Base-by-base conservation (phyloP, 768 basidiomycete species). In the Leccinum aurantiacum region DNA sequence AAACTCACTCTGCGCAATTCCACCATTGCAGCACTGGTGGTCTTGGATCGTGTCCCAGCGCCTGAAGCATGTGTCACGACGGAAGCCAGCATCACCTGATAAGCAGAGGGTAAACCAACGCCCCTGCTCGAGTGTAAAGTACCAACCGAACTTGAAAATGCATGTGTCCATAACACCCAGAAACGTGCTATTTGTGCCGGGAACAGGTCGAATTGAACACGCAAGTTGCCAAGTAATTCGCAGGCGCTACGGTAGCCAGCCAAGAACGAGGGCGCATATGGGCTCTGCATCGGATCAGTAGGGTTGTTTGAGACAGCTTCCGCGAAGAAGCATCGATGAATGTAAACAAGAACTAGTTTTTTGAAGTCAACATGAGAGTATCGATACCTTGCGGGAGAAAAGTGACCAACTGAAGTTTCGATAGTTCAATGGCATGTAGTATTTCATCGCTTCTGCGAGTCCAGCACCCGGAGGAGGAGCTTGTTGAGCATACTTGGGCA, bases 291-390 rank as follows among this genome's bases (percentile, higher is more conserved):
- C 24, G 90, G 90, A 70, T 90, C 84, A 6, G 74, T 71, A 5
- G 90, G 84, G 59, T 82, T 81, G 54, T 82, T 87, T 24, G 80
- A 78, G 37, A 91, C 79, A 3, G 88, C 89, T 67, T 89, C 85
- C 4, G 88, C 86, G 64, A 91, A 89, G 77, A 88, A 90, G 64
- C 86, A 85, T 15, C 89, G 86, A 69, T 90, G 88, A 53, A 90
- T 81, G 67, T 89, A 89, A 9, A 90, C 74, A 33, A 90, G 76
- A n/a, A 86, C 88, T 90, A 58, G 2, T 4, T 29, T 4, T 38
- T 48, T 29, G 24, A 54, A 29, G 31, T 53, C 25, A 35, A 48
- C 22, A 10, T 13, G 44, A 46, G 24, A 22, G 17, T 22, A 31
- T 8, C 27, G 10, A 19, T 47, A 47, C 25, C 48, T 7, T 11